phyloP scores from a whole-genome alignment of 352 stramenopile species.

The Globisporangium recalcitrans region DNA sequence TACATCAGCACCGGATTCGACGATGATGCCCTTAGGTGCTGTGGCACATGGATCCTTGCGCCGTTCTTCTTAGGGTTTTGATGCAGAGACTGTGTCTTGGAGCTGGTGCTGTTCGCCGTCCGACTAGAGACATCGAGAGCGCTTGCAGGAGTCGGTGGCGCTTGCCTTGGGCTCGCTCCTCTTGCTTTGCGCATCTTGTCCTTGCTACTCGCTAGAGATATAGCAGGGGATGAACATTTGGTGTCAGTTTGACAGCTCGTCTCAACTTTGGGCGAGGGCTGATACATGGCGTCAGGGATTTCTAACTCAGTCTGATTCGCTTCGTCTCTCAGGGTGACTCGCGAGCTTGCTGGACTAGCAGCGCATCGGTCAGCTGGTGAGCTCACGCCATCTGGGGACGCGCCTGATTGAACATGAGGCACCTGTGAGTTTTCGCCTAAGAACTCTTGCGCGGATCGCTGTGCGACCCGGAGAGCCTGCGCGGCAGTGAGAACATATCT shows the following conservation, averaged over 20 bases:
- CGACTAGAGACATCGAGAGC: not conserved
- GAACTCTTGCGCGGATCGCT: constrained; percentile 29
- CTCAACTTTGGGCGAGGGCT: not conserved
- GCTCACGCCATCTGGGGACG: not conserved
- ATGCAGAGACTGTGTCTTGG: not conserved
- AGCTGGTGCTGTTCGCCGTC: not conserved
- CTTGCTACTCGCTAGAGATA: not conserved
- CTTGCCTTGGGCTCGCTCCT: not conserved
- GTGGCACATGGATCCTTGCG: constrained; percentile 13
- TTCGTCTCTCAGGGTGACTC: constrained; percentile 2
- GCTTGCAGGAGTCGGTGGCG: not conserved
- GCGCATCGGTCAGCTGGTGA: not conserved
- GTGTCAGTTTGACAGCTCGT: constrained; percentile 5
- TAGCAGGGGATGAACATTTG: not conserved
- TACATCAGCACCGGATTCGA: constrained; percentile 50
- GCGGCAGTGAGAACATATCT: constrained; percentile 25
- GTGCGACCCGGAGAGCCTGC: constrained; percentile 34
- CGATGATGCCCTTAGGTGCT: constrained; percentile 1
- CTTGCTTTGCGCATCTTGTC: not conserved
- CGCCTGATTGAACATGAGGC: not conserved
- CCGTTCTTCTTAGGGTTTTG: not conserved
- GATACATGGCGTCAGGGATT: not conserved
- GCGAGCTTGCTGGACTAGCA: not conserved
- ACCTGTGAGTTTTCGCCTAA: constrained; percentile 15
- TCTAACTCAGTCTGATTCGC: constrained; percentile 11